These are phyloP conservation scores for Gigaspora rosea DNA, from an alignment of 192 early-diverging fungal species.

Conservation along the genomic window DNA sequence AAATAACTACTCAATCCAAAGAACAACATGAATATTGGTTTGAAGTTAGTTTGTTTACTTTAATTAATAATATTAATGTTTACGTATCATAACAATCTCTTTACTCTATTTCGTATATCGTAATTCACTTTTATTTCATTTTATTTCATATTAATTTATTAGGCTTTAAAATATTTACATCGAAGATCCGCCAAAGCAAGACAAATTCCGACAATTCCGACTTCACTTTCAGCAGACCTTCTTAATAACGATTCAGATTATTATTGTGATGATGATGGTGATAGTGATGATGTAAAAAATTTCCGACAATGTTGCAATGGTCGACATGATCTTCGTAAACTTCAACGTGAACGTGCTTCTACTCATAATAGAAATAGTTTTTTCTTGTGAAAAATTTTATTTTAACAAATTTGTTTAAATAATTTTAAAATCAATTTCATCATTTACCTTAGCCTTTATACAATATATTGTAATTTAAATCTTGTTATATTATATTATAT, in stretches of 20 bases:
- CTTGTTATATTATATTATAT: too few relatives aligned
- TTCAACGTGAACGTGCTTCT: background rate
- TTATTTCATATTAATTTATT: background rate
- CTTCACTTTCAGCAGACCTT: background rate
- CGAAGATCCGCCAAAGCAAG: background rate
- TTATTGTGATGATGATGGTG: background rate
- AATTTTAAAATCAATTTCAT: too few relatives aligned
- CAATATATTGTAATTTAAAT: too few relatives aligned
- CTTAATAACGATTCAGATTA: background rate
- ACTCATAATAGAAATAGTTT: background rate
- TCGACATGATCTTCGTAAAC: background rate
- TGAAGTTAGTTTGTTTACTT: slow-evolving; percentile 44
- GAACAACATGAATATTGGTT: slow-evolving; percentile 75
- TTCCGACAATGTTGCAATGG: slow-evolving; percentile 14
- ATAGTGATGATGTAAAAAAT: slow-evolving; percentile 26
- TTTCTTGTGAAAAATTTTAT: too few relatives aligned
- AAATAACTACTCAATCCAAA: slow-evolving; percentile 66
- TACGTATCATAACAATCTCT: too few relatives aligned
- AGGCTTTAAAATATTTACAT: background rate
- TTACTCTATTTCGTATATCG: too few relatives aligned
- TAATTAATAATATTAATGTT: too few relatives aligned
- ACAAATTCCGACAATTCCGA: background rate
- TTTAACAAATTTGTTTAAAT: too few relatives aligned
- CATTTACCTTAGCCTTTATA: too few relatives aligned
- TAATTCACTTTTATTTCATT: too few relatives aligned